These are phyloP conservation scores for Nadsonia starkeyi-henricii DNA, from an alignment of 1,139 yeast genomes.

Conservation along the genomic window DNA sequence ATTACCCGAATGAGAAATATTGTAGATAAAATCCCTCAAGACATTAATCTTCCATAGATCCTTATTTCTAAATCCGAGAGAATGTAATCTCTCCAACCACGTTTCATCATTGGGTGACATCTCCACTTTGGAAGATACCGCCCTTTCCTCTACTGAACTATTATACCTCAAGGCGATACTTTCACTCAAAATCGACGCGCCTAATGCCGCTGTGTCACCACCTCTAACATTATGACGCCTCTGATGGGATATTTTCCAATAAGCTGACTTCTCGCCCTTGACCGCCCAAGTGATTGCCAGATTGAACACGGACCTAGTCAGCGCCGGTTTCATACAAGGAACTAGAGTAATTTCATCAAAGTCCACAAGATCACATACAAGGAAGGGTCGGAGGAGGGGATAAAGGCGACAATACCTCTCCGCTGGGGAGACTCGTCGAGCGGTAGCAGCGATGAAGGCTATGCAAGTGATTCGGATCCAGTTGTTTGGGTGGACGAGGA, in stretches of 20 bases:
- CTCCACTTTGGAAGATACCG: not conserved
- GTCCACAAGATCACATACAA: slow-evolving; percentile 60
- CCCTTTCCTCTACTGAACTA: not conserved
- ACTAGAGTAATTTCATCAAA: slow-evolving; percentile 52
- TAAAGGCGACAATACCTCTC: slow-evolving; percentile 72
- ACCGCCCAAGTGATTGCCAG: slow-evolving; percentile 60
- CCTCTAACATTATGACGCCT: not conserved
- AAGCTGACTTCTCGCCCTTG: slow-evolving; percentile 50
- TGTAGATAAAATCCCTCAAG: slow-evolving; percentile 51
- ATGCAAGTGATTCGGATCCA: slow-evolving; percentile 69
- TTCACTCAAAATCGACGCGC: not conserved
- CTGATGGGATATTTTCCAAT: slow-evolving; percentile 49
- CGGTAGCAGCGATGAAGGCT: slow-evolving; percentile 45
- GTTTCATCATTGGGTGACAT: slow-evolving; percentile 45
- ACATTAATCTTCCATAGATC: slow-evolving; percentile 72
- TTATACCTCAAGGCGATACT: not conserved
- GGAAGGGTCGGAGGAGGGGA: slow-evolving; percentile 66
- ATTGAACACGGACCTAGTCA: slow-evolving; percentile 54
- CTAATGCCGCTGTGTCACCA: not conserved
- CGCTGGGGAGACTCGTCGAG: slow-evolving; percentile 52
- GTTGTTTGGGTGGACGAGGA: slow-evolving; percentile 72
- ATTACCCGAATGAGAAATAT: slow-evolving; percentile 32
- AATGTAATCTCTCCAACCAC: slow-evolving; percentile 56
- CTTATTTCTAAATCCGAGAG: slow-evolving; percentile 46
- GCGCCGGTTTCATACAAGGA: slow-evolving; percentile 50